Base-by-base conservation (phyloP, 495 filamentous ascomycete species). In the Tetracladium setigerum region DNA sequence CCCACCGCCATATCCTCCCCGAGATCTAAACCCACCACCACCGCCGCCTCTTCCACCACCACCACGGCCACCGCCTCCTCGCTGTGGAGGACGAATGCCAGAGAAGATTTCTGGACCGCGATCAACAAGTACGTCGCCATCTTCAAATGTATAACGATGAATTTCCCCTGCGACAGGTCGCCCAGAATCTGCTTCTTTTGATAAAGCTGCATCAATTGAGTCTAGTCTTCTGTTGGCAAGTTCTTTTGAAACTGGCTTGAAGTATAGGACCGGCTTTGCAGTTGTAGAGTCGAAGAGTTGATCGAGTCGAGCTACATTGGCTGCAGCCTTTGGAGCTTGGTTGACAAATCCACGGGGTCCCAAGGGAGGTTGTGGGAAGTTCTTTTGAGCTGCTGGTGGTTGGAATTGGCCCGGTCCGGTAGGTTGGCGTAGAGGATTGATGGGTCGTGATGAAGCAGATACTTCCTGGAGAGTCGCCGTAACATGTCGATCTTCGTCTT, bases 141-240 rank as follows among this genome's bases (percentile, higher is more conserved):
- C 71, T 66, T 94, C 86, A 57, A 95, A 95, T 0, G 80, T 83
- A 61, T 84, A 91, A 27, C 86, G 72, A 41, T 84, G 77, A 62
- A 81, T 80, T 18, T 87, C 78, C 35, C 79, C 78, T 32, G 78
- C 79, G 24, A 55, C 16, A 22, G 78, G 67, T 32, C 69, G 61
- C 9, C 61, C 70, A 54, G 50, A 60, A 50, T 52, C 64, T 60
- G 57, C 68, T 36, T 55, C 74, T 57, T 66, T 19, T 46, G 63
- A 49, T 56, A 69, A 67, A 73, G 60, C 67, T 53, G 60, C 64
- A 49, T 68, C 75, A 49, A 95, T 76, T 37, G 72, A 72, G 39
- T 81, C 79, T 15, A 90, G 67, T n/a, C 89, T 79, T 39, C 72
- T 71, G 37, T 79, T 70, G 1, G 74, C 82, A 30, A 81, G 38